These are phyloP conservation scores for Neurospora tetraspora DNA, from an alignment of 495 filamentous ascomycete species.

Conservation along the genomic window DNA sequence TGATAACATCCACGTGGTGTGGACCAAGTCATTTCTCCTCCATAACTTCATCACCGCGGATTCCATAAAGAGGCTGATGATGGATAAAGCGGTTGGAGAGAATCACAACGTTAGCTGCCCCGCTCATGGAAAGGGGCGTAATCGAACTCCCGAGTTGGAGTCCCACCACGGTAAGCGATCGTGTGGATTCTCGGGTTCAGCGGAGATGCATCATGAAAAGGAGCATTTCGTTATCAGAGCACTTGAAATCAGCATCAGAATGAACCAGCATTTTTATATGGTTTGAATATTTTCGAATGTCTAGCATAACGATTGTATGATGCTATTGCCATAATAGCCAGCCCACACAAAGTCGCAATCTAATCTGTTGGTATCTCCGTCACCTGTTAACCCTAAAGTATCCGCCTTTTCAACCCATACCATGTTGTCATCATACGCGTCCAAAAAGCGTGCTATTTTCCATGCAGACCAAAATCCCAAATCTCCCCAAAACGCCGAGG, in stretches of 20 bases:
- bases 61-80: neutral
- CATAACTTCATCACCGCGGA: neutral
- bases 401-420: neutral
- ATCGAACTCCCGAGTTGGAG: neutral
- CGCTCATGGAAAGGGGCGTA: neutral
- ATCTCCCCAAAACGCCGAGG: neutral
- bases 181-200: neutral
- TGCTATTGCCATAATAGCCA: neutral
- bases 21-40: neutral
- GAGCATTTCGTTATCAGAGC: neutral
- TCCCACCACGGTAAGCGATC: neutral
- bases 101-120: neutral
- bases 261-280: neutral
- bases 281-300: neutral
- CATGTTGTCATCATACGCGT: neutral
- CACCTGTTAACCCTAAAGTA: neutral
- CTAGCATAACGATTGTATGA: neutral
- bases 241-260: neutral
- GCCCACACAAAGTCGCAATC: neutral
- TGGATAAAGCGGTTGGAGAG: neutral
- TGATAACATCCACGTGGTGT: neutral
- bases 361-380: neutral
- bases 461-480: constrained; percentile 1
- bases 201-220: neutral
- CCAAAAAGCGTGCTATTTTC: neutral